Evolutionary conservation across 2,329 filamentous ascomycete genomes (phyloP).

Genomic region (Alternaria sp.): DNA sequence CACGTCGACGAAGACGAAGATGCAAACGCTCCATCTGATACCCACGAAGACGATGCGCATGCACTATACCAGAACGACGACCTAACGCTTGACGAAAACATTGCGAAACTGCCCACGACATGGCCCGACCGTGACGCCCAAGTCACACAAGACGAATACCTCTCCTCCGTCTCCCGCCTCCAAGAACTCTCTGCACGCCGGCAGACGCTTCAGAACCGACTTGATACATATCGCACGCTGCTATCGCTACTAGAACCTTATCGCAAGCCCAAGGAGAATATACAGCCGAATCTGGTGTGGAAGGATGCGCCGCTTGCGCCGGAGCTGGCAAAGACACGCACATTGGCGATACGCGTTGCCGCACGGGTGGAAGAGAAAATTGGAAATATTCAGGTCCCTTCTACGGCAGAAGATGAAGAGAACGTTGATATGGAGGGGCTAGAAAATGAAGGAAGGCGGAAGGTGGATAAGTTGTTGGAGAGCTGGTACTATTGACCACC

Average conservation of each 20-base stretch:
- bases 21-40: constrained; percentile 41
- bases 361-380: constrained; percentile 46
- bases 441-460: constrained; percentile 29
- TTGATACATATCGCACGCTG: constrained; percentile 60
- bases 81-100: constrained; percentile 46
- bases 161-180: constrained; percentile 57
- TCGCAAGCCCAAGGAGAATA: constrained; percentile 54
- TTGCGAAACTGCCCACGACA: constrained; percentile 44
- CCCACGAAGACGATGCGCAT: constrained; percentile 52
- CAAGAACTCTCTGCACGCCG: constrained; percentile 60
- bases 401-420: constrained; percentile 36
- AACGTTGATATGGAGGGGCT: constrained; percentile 34
- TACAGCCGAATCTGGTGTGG: constrained; percentile 73
- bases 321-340: constrained; percentile 72
- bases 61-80: constrained; percentile 44
- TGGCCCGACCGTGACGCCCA: constrained; percentile 20
- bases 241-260: constrained; percentile 63
- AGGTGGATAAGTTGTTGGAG: constrained; percentile 39
- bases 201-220: constrained; percentile 57
- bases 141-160: constrained; percentile 45
- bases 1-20: constrained; percentile 36
- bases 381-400: constrained; percentile 41
- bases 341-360: constrained; percentile 58
- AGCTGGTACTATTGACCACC: constrained; percentile 26
- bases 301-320: constrained; percentile 70